Evolutionary conservation across 2,329 filamentous ascomycete species (phyloP).

Genomic region (Aspergillus pseudotamarii): DNA sequence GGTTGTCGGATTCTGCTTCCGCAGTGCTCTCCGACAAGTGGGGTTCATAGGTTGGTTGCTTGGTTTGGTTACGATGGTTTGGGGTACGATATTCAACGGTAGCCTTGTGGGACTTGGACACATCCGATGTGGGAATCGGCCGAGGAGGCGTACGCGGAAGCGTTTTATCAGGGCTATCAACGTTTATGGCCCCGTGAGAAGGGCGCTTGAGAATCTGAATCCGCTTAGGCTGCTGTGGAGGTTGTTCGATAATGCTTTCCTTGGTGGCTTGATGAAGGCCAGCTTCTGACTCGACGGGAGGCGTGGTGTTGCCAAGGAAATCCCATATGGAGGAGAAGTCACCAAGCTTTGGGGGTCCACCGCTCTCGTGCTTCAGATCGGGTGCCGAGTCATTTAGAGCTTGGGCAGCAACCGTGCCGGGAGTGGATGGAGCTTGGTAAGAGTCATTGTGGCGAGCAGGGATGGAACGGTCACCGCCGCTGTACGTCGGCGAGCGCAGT

Average conservation of each 20-base stretch:
- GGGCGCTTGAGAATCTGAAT: slow-evolving; percentile 27
- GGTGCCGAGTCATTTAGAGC: background rate
- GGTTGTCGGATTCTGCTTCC: slow-evolving; percentile 34
- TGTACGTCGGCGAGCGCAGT: slow-evolving; percentile 37
- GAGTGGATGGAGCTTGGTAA: slow-evolving; percentile 4
- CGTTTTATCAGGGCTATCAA: background rate
- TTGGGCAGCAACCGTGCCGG: background rate
- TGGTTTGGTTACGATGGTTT: slow-evolving; percentile 9
- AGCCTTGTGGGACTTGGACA: slow-evolving; percentile 6
- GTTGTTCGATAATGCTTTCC: slow-evolving; percentile 2
- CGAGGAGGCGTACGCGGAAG: slow-evolving; percentile 9
- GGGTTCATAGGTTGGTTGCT: slow-evolving; percentile 13
- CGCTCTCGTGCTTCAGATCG: slow-evolving; percentile 4
- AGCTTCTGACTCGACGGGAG: slow-evolving; percentile 11
- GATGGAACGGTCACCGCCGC: slow-evolving; percentile 15
- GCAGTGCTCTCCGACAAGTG: slow-evolving; percentile 30
- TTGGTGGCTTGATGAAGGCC: slow-evolving; percentile 3
- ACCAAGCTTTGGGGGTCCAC: slow-evolving; percentile 36
- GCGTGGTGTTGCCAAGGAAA: slow-evolving; percentile 33
- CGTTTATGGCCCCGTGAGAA: background rate
- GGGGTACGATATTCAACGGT: slow-evolving; percentile 7
- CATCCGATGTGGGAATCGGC: slow-evolving; percentile 6
- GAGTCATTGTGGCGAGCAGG: slow-evolving; percentile 16
- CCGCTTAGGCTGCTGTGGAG: slow-evolving; percentile 8
- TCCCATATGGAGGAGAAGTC: slow-evolving; percentile 49